Evolutionary conservation across 2,329 filamentous ascomycete species (phyloP).

Genomic region (Cytospora chrysosperma): DNA sequence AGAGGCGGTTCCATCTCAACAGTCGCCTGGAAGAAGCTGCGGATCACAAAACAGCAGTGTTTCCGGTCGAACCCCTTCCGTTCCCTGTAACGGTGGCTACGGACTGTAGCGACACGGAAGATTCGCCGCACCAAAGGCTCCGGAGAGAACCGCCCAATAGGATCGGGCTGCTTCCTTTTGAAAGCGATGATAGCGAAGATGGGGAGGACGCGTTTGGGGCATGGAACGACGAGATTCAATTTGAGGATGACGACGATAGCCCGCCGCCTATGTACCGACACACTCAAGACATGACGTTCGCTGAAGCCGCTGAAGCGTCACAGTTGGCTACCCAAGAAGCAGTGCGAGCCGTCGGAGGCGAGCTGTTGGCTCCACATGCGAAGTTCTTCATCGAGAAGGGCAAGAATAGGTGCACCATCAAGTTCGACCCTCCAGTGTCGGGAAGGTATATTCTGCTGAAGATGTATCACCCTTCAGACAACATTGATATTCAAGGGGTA

Average conservation of each 20-base stretch:
- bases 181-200: constrained; percentile 46
- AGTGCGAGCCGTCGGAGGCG: constrained; percentile 55
- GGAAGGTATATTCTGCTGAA: constrained; percentile 85
- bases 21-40: constrained; percentile 44
- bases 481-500: constrained; percentile 84
- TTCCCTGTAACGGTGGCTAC: constrained; percentile 34
- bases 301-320: constrained; percentile 46
- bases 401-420: constrained; percentile 82
- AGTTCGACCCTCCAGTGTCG: constrained; percentile 78
- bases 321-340: constrained; percentile 57
- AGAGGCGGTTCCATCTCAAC: constrained; percentile 44
- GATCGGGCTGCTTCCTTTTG: constrained; percentile 56
- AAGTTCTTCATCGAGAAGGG: constrained; percentile 80
- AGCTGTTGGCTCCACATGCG: constrained; percentile 70
- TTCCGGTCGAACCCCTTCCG: constrained; percentile 17
- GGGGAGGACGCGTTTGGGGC: constrained; percentile 30
- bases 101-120: constrained; percentile 61
- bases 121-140: constrained; percentile 23
- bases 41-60: constrained; percentile 30
- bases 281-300: constrained; percentile 34
- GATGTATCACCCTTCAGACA: constrained; percentile 63
- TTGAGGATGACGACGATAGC: constrained; percentile 28
- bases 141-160: constrained; percentile 46
- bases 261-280: constrained; percentile 29
- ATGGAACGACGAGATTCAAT: constrained; percentile 34